Conservation (phyloP, 805 yeast genomes). For the Yarrowia alimentaria region DNA sequence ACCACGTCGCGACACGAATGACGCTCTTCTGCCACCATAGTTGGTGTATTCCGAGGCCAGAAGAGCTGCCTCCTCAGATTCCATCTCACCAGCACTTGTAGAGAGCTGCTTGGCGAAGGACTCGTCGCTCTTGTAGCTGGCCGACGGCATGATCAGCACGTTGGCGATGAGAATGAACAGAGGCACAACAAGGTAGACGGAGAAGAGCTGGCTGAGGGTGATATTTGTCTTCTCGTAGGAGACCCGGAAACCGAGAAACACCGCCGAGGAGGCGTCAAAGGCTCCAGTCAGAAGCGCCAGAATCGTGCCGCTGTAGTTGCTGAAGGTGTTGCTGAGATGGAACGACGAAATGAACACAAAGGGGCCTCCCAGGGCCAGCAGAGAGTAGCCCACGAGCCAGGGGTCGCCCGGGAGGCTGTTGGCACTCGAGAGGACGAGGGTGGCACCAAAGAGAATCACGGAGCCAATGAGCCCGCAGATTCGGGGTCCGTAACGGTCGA, state of each 20-base stretch:
- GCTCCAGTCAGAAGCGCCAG: constrained; percentile 89
- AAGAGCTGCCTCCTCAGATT: constrained; percentile 12
- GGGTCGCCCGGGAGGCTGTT: constrained; percentile 50
- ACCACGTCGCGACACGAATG: constrained; percentile 5
- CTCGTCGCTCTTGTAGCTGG: constrained; percentile 48
- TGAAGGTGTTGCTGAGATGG: constrained; percentile 86
- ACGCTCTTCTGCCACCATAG: constrained; percentile 7
- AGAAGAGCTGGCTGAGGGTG: constrained; percentile 60
- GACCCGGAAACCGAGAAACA: constrained; percentile 71
- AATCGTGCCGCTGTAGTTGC: constrained; percentile 74
- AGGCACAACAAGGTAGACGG: constrained; percentile 69
- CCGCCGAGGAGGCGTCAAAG: constrained; percentile 88
- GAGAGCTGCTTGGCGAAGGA: constrained; percentile 2
- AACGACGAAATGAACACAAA: constrained; percentile 87
- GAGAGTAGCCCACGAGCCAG: constrained; percentile 69
- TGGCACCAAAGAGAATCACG: constrained; percentile 51
- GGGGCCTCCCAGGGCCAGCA: constrained; percentile 88
- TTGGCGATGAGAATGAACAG: constrained; percentile 73
- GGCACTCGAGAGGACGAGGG: constrained; percentile 49
- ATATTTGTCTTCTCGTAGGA: constrained; percentile 51
- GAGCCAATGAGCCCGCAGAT: constrained; percentile 76
- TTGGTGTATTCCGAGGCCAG: constrained; percentile 4
- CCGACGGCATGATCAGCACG: constrained; percentile 72
- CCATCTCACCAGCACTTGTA: constrained; percentile 7
- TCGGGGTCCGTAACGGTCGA: constrained; percentile 80